phyloP scores from a whole-genome alignment of 1,139 yeast species.

The Blastobotrys buckinghamii region DNA sequence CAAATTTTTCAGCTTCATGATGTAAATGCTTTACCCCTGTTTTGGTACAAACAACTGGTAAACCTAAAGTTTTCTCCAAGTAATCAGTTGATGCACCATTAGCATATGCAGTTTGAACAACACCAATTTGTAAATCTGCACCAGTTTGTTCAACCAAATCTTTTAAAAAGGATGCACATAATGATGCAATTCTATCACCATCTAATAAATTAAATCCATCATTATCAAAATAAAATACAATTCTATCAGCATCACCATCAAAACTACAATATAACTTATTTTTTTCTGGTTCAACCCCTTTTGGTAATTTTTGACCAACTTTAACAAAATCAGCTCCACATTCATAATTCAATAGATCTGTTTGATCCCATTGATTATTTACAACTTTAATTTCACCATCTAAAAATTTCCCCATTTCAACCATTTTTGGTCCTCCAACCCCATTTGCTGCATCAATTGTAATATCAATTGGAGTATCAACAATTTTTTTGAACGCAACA shows the following conservation, averaged over 20 bases:
- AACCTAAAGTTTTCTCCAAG: constrained; percentile 51
- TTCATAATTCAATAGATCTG: constrained; percentile 57
- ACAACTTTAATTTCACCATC: constrained; percentile 44
- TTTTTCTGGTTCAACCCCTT: constrained; percentile 41
- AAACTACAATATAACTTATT: constrained; percentile 66
- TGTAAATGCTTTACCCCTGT: constrained; percentile 97
- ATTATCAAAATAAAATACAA: constrained; percentile 66
- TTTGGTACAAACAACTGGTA: constrained; percentile 85
- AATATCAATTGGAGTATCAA: constrained; percentile 36
- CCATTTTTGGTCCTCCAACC: constrained; percentile 79
- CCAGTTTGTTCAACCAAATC: constrained; percentile 42
- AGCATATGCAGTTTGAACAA: constrained; percentile 96
- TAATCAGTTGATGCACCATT: constrained; percentile 86
- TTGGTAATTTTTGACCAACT: constrained; percentile 76
- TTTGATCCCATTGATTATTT: constrained; percentile 53
- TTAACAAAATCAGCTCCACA: constrained; percentile 98
- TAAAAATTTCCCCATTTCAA: constrained; percentile 41
- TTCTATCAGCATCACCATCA: constrained; percentile 97
- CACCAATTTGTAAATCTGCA: constrained; percentile 52
- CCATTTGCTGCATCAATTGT: constrained; percentile 92
- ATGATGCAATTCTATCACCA: constrained; percentile 90
- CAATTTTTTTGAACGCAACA: constrained; percentile 39
- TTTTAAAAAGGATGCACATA: constrained; percentile 66
- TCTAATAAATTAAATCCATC: constrained; percentile 65
- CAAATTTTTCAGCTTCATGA: constrained; percentile 77